phyloP scores from a whole-genome alignment of 208 protist species.

The Leishmania turanica region DNA sequence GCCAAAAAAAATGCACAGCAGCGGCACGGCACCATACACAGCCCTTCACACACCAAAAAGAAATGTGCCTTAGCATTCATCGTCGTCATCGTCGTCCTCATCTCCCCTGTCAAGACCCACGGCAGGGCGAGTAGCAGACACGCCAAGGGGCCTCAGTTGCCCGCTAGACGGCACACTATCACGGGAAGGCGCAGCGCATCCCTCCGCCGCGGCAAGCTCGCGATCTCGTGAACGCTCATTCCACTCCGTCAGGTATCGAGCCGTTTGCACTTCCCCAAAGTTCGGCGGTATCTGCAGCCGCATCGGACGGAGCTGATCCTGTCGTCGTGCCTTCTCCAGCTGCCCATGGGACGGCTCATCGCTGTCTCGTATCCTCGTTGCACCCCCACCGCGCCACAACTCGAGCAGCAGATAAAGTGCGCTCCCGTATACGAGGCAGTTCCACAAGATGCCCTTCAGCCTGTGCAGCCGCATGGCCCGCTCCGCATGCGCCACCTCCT shows the following conservation, averaged over 20 bases:
- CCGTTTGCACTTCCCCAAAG: slow-evolving; percentile 26
- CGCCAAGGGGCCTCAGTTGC: neutral
- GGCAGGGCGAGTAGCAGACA: neutral
- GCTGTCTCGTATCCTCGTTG: neutral
- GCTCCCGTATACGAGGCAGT: slow-evolving; percentile 35
- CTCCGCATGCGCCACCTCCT: slow-evolving; percentile 34
- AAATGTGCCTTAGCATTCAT: neutral
- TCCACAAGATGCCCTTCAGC: slow-evolving; percentile 26
- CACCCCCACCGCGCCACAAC: slow-evolving; percentile 1
- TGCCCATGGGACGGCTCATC: slow-evolving; percentile 14
- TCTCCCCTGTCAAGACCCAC: slow-evolving; percentile 15
- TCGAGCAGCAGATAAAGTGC: slow-evolving; percentile 36
- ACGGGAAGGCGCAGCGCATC: neutral
- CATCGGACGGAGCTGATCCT: slow-evolving; percentile 12
- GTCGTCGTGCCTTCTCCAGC: slow-evolving; percentile 7
- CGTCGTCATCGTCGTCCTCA: slow-evolving; percentile 18
- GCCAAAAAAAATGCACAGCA: neutral
- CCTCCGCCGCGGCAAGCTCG: neutral
- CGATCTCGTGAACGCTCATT: slow-evolving; percentile 17
- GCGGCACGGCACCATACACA: neutral
- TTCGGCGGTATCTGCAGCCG: slow-evolving; percentile 4
- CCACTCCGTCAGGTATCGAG: slow-evolving; percentile 23
- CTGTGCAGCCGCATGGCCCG: slow-evolving; percentile 21
- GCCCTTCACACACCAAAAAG: neutral
- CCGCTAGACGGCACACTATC: too few species aligned